These are phyloP conservation scores for Tubosaeta brunneosetosa DNA, from an alignment of 768 basidiomycete species.

Conservation along the genomic window DNA sequence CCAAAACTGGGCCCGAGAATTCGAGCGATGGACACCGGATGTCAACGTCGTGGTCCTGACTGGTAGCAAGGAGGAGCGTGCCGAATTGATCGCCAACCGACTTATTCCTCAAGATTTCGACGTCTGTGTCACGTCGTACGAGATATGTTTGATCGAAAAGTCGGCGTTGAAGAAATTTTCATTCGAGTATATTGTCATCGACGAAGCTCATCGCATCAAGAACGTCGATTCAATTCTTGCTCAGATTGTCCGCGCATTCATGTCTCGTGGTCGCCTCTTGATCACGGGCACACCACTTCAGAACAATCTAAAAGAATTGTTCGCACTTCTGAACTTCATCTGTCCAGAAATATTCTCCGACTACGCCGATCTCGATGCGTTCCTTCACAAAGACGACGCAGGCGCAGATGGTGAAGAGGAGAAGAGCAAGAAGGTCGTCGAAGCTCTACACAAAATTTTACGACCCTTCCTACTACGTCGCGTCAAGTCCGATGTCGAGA, in stretches of 20 bases:
- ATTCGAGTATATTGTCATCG: conserved; percentile 97
- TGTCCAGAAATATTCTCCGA: conserved; percentile 94
- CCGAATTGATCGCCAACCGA: conserved; percentile 68
- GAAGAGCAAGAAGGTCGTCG: conserved; percentile 88
- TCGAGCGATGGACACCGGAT: conserved; percentile 85
- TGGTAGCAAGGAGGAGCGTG: conserved; percentile 87
- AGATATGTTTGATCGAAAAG: conserved; percentile 95
- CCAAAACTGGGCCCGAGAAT: conserved; percentile 96
- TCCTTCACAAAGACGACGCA: conserved; percentile 84
- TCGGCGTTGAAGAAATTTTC: conserved; percentile 89
- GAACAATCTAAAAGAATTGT: conserved; percentile 95
- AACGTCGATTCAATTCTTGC: conserved; percentile 95
- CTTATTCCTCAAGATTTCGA: conserved; percentile 88
- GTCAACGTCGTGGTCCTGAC: conserved; percentile 78
- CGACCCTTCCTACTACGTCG: conserved; percentile 90
- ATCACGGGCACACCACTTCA: conserved; percentile 97
- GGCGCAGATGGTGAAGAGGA: conserved; percentile 68
- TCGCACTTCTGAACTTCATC: conserved; percentile 89
- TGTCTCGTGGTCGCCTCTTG: conserved; percentile 81
- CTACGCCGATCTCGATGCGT: conserved; percentile 87
- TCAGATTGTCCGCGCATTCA: conserved; percentile 90
- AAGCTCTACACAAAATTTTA: conserved; percentile 95
- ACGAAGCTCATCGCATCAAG: conserved; percentile 99
- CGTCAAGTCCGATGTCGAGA: conserved; percentile 97
- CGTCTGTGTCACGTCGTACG: conserved; percentile 94